Percentiles rank a stretch among this genome's conserved stretches.
Evolutionary conservation across 2,329 filamentous ascomycete genomes (phyloP).

Genomic region (Microsporum canis): DNA sequence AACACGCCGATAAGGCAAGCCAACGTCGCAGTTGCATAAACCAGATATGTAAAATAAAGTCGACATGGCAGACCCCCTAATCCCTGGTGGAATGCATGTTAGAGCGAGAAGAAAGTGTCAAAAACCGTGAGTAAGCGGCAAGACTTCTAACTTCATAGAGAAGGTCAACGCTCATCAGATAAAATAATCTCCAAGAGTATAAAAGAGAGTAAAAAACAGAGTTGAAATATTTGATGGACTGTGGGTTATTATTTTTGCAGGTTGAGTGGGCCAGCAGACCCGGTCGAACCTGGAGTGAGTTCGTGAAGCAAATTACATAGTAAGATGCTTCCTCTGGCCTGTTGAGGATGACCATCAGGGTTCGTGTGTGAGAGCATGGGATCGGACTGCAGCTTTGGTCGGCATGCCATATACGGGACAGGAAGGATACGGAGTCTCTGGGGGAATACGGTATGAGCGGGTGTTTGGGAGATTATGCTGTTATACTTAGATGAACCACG

Average conservation of each 20-base stretch:
- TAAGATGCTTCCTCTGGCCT: too few relatives aligned
- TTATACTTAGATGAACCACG: neutral
- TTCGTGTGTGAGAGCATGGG: neutral
- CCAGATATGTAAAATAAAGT: neutral
- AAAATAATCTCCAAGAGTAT: neutral
- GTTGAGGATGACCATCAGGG: neutral
- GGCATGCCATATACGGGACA: slow-evolving; percentile 2
- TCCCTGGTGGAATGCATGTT: neutral
- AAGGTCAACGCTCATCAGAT: slow-evolving; percentile 1
- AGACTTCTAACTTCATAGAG: neutral
- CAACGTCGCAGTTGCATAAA: neutral
- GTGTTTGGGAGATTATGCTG: neutral
- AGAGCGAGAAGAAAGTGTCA: neutral
- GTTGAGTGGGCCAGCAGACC: neutral
- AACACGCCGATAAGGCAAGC: neutral
- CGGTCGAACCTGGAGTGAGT: slow-evolving; percentile 1
- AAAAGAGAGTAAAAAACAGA: neutral
- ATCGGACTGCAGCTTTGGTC: slow-evolving; percentile 1
- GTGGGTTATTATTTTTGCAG: neutral
- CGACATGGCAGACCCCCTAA: neutral
- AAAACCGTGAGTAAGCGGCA: slow-evolving; percentile 2
- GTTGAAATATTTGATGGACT: too few relatives aligned
- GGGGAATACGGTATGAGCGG: neutral
- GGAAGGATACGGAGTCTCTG: neutral
- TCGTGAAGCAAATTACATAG: neutral